phyloP scores from a whole-genome alignment of 306 rosid species.

The Datisca glomerata region DNA sequence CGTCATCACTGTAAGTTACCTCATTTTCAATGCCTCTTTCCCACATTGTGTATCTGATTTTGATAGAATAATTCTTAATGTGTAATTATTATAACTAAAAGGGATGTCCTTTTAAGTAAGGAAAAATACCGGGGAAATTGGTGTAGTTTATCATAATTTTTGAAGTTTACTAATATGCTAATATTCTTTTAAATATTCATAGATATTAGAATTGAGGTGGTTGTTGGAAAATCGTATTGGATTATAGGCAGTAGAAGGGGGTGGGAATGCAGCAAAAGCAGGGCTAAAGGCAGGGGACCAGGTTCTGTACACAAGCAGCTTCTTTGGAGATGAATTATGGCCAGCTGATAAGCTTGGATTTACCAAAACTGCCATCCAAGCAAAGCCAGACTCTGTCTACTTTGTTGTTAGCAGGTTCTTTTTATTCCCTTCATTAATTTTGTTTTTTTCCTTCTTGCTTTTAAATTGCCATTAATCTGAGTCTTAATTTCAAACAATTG shows the following conservation, averaged over 20 bases:
- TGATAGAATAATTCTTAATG: too few relatives aligned
- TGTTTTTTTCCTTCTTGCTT: too few relatives aligned
- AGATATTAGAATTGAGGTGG: slow-evolving; percentile 5
- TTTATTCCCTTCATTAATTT: not conserved
- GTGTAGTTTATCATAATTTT: too few relatives aligned
- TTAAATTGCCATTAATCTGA: too few relatives aligned
- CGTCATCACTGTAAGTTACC: slow-evolving; percentile 56
- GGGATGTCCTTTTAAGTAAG: too few relatives aligned
- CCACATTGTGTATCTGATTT: too few relatives aligned
- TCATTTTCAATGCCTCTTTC: too few relatives aligned
- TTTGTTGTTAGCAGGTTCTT: slow-evolving; percentile 89
- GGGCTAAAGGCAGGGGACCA: slow-evolving; percentile 89
- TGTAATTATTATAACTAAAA: too few relatives aligned
- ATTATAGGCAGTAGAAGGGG: slow-evolving; percentile 76
- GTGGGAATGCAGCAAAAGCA: slow-evolving; percentile 95
- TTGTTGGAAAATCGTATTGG: slow-evolving; percentile 9
- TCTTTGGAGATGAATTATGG: slow-evolving; percentile 99
- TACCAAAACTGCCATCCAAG: slow-evolving; percentile 91
- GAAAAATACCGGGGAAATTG: too few relatives aligned
- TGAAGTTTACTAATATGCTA: not conserved
- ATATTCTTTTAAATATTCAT: not conserved
- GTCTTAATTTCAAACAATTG: too few relatives aligned
- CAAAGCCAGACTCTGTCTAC: slow-evolving; percentile 90
- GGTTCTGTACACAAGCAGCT: slow-evolving; percentile 90
- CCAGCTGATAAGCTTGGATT: slow-evolving; percentile 99